phyloP scores from a whole-genome alignment of 1,284 basidiomycete species.

The Mycosarcoma maydis region DNA sequence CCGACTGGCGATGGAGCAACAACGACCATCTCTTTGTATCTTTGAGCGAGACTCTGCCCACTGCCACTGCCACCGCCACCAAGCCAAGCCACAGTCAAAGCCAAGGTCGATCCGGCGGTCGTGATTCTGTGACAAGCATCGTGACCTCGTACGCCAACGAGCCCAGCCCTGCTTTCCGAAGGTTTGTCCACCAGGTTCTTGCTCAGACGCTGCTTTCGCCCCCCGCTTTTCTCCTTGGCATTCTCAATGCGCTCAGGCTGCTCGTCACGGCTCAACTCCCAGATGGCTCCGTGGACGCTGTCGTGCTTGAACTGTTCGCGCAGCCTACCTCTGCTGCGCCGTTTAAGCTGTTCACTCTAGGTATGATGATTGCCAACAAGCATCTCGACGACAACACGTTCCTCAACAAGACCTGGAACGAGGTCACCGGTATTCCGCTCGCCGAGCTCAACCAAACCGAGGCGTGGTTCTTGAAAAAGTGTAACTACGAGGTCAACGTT shows the following conservation, averaged over 20 bases:
- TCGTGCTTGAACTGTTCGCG: slow-evolving; percentile 59
- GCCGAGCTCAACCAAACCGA: slow-evolving; percentile 64
- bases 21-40: slow-evolving; percentile 51
- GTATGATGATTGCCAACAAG: slow-evolving; percentile 67
- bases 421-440: slow-evolving; percentile 65
- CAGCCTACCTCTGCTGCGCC: slow-evolving; percentile 59
- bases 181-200: slow-evolving; percentile 64
- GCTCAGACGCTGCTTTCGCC: slow-evolving; percentile 64
- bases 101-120: slow-evolving; percentile 21
- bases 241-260: slow-evolving; percentile 59
- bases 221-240: slow-evolving; percentile 58
- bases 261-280: slow-evolving; percentile 45
- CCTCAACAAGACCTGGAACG: slow-evolving; percentile 66
- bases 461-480: slow-evolving; percentile 60
- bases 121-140: slow-evolving; percentile 29
- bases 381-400: slow-evolving; percentile 67
- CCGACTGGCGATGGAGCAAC: slow-evolving; percentile 55
- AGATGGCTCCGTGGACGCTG: slow-evolving; percentile 47
- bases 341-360: slow-evolving; percentile 63
- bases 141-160: slow-evolving; percentile 49
- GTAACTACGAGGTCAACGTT: slow-evolving; percentile 61
- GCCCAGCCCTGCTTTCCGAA: slow-evolving; percentile 61
- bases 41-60: slow-evolving; percentile 24
- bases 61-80: slow-evolving; percentile 13
- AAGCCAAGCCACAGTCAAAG: slow-evolving; percentile 19